Conservation (phyloP, 2,329 filamentous ascomycete species). For the Colletotrichum lentis region DNA sequence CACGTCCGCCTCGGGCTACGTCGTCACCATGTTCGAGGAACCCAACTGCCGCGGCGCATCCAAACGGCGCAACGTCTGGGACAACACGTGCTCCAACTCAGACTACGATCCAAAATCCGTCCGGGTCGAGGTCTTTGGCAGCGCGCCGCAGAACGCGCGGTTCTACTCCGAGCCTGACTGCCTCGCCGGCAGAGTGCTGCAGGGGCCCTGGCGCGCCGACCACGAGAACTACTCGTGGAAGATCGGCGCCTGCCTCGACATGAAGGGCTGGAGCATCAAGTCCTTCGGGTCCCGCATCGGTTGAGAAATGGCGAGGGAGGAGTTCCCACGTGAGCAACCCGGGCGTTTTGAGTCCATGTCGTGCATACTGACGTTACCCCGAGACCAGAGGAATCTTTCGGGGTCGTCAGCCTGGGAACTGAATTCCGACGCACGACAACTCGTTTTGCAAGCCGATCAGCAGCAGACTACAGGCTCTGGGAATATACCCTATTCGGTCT, state of each 20-base stretch:
- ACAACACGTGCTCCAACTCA: constrained; percentile 6
- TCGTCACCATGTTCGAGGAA: constrained; percentile 8
- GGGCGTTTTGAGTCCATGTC: too few species aligned
- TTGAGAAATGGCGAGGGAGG: too few species aligned
- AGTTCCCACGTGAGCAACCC: too few species aligned
- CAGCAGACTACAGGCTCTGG: too few species aligned
- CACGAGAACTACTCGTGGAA: constrained; percentile 3
- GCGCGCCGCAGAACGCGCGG: neutral
- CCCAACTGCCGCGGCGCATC: neutral
- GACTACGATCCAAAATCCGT: neutral
- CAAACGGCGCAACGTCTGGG: neutral
- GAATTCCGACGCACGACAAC: too few species aligned
- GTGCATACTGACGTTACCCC: too few species aligned
- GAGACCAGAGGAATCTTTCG: too few species aligned
- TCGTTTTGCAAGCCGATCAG: too few species aligned
- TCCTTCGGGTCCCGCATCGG: neutral
- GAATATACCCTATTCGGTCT: too few species aligned
- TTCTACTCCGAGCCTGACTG: neutral
- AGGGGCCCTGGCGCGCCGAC: constrained; percentile 2
- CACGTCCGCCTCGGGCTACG: constrained; percentile 8
- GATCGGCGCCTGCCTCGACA: neutral
- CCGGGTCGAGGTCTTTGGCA: constrained; percentile 1
- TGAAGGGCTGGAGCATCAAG: neutral
- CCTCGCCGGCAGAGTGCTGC: neutral
- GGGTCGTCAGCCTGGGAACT: too few species aligned